A percentile compares a stretch with the other conserved stretches of the same genome.
These are phyloP conservation scores for Cordyceps pruinosa DNA, from an alignment of 2,329 filamentous ascomycete genomes.

Conservation along the genomic window DNA sequence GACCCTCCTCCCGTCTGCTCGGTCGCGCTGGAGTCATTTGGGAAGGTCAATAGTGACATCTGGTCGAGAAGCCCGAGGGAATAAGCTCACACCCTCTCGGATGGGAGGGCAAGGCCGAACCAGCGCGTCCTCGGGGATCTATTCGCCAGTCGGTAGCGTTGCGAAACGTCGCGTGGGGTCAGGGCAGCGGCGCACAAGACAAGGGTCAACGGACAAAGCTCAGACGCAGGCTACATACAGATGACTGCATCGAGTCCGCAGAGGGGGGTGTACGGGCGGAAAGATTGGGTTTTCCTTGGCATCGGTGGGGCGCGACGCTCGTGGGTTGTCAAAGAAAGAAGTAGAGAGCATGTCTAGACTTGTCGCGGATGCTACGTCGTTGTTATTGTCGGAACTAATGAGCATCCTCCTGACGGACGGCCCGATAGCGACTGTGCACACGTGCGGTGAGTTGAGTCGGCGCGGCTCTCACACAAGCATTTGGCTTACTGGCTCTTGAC, in stretches of 20 bases:
- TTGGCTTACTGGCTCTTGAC: not conserved
- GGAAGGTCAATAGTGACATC: constrained; percentile 8
- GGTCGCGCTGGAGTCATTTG: constrained; percentile 10
- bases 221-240: not conserved
- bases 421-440: constrained; percentile 6
- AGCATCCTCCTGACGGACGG: constrained; percentile 5
- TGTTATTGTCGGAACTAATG: constrained; percentile 6
- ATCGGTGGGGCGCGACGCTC: not conserved
- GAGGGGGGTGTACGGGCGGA: not conserved
- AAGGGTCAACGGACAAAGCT: not conserved
- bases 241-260: not conserved
- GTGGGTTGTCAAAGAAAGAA: not conserved
- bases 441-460: not conserved
- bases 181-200: not conserved
- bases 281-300: not conserved
- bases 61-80: not conserved
- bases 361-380: constrained; percentile 10
- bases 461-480: constrained; percentile 1
- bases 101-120: not conserved
- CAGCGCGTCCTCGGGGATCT: not conserved
- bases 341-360: not conserved
- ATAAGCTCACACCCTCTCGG: constrained; percentile 4
- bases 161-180: constrained; percentile 12
- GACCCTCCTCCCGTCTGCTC: not conserved
- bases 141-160: not conserved